Evolutionary conservation across 1,284 basidiomycete species (phyloP).

Genomic region (Ceratobasidium sp.): DNA sequence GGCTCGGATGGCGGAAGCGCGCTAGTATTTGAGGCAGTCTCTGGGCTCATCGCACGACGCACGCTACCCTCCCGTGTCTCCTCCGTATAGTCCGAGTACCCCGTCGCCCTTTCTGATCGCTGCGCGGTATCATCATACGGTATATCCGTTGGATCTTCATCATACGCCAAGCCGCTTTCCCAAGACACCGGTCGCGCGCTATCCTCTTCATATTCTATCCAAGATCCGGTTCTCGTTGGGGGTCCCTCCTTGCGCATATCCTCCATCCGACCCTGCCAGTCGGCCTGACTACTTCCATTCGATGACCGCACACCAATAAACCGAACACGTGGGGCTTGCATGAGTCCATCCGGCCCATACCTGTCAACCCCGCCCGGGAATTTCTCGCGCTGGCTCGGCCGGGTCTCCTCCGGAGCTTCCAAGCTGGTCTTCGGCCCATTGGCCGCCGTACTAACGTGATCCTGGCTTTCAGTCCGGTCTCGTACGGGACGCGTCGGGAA

Average conservation of each 20-base stretch:
- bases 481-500: conserved; percentile 19
- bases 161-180: conserved; percentile 8
- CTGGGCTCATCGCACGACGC: background rate
- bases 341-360: conserved; percentile 2
- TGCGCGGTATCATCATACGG: conserved; percentile 3
- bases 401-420: conserved; percentile 1
- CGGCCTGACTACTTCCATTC: conserved; percentile 34
- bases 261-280: conserved; percentile 33
- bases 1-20: background rate
- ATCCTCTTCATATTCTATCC: conserved; percentile 14
- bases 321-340: conserved; percentile 19
- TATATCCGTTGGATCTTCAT: conserved; percentile 5
- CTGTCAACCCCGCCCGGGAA: conserved; percentile 23
- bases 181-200: conserved; percentile 20
- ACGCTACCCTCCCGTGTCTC: background rate
- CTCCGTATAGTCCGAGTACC: conserved; percentile 16
- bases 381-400: conserved; percentile 18
- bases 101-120: background rate
- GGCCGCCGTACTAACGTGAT: background rate
- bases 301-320: conserved; percentile 34
- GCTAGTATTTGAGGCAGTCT: background rate
- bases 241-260: conserved; percentile 10
- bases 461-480: background rate
- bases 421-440: background rate
- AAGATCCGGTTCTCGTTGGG: background rate